Evolutionary conservation across 2,329 filamentous ascomycete species (phyloP).

Genomic region (Neofusicoccum ribis): DNA sequence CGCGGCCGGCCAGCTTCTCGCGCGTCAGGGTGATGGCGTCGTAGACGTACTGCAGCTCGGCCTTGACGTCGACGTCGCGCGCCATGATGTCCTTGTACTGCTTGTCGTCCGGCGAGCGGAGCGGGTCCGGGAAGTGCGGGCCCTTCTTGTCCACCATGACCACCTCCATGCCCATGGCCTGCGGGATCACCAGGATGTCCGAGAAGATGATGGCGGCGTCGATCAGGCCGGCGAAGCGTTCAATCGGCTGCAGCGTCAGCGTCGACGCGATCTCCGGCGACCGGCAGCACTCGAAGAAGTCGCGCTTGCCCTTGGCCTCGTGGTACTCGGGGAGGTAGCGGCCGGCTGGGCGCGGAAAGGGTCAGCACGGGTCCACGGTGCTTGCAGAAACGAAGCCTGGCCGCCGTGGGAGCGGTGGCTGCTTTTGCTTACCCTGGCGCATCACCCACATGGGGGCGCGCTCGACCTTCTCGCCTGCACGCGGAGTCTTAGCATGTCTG

Average conservation of each 20-base stretch:
- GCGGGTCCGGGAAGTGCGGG: constrained; percentile 85
- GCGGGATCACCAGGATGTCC: constrained; percentile 95
- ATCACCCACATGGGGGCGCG: constrained; percentile 98
- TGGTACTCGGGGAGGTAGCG: constrained; percentile 98
- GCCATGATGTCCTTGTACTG: constrained; percentile 79
- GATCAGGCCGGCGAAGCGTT: constrained; percentile 84
- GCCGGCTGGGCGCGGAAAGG: constrained; percentile 62
- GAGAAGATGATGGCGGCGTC: constrained; percentile 99
- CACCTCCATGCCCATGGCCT: constrained; percentile 97
- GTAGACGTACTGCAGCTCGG: constrained; percentile 91
- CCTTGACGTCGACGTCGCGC: constrained; percentile 77
- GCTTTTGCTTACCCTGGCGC: constrained; percentile 76
- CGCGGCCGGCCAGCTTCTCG: constrained; percentile 80
- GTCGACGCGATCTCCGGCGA: constrained; percentile 89
- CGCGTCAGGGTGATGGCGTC: constrained; percentile 89
- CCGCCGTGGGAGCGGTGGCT: background rate
- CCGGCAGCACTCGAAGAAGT: constrained; percentile 98
- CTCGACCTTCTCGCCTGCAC: constrained; percentile 80
- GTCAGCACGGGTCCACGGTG: background rate
- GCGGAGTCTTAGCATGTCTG: constrained; percentile 1
- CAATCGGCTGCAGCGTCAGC: constrained; percentile 90
- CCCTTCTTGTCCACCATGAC: constrained; percentile 98
- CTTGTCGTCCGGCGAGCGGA: constrained; percentile 74
- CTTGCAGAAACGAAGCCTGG: background rate
- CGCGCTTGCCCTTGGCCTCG: constrained; percentile 81